These are phyloP conservation scores for Bimuria novae-zelandiae DNA, from an alignment of 2,329 filamentous ascomycete species.

Conservation along the genomic window DNA sequence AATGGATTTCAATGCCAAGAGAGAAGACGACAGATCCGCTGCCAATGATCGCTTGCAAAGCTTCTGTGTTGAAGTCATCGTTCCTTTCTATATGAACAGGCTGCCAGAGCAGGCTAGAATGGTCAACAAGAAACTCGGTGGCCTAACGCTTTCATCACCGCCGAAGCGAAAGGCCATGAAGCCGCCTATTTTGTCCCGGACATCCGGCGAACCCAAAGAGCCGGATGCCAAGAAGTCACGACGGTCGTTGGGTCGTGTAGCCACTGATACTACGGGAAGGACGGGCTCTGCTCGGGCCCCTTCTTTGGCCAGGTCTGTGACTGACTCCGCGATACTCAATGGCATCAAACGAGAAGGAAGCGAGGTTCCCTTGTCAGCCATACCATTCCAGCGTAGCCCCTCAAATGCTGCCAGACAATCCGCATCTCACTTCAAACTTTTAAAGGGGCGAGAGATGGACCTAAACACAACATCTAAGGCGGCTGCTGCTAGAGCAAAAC, in stretches of 20 bases:
- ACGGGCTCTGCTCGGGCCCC: conserved; percentile 57
- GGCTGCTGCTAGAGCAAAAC: conserved; percentile 63
- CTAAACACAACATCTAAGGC: conserved; percentile 57
- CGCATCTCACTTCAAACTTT: conserved; percentile 50
- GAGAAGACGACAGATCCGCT: conserved; percentile 21
- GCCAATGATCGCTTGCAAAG: conserved; percentile 68
- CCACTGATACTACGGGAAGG: conserved; percentile 60
- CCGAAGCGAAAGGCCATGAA: conserved; percentile 54
- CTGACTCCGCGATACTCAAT: conserved; percentile 62
- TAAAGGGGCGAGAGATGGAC: conserved; percentile 59
- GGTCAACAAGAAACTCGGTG: conserved; percentile 77
- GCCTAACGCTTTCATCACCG: conserved; percentile 66
- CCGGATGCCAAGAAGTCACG: conserved; percentile 49
- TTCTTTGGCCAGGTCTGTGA: conserved; percentile 71
- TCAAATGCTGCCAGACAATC: conserved; percentile 42
- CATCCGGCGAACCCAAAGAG: conserved; percentile 48
- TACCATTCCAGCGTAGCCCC: conserved; percentile 54
- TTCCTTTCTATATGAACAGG: conserved; percentile 80
- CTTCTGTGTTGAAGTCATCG: conserved; percentile 79
- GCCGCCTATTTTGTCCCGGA: conserved; percentile 34
- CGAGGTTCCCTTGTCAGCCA: conserved; percentile 60
- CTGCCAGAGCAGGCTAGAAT: conserved; percentile 72
- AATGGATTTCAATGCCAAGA: conserved; percentile 39
- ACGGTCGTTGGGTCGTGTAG: conserved; percentile 64
- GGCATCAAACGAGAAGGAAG: conserved; percentile 71